Base-by-base conservation (phyloP, 1,284 basidiomycete species). In the Porodaedalea pini region DNA sequence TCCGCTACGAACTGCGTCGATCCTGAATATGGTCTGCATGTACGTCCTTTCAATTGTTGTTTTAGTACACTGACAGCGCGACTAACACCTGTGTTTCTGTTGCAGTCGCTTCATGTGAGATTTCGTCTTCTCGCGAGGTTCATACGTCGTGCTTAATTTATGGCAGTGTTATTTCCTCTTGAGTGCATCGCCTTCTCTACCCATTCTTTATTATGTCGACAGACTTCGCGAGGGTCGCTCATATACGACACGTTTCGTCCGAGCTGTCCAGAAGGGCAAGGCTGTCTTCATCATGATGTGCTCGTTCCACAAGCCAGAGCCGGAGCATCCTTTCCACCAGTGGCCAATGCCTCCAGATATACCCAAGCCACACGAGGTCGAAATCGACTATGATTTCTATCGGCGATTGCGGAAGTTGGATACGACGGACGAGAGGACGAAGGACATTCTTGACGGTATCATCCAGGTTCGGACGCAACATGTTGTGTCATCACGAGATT, bases 201-300 rank as follows among this genome's bases (percentile, higher is more conserved):
- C 92, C 10, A 90, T 97, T 63, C 78, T 94, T 45, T 97, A 94
- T 70, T 80, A 81, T 60, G 90, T 96, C 51, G 91, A 94, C 64
- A 78, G 85, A n/a, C 71, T 94, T n/a, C 85, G 93, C 17, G 82
- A 93, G 62, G 90, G 90, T 31, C 78, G 80, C 31, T 85, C 86
- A 17, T 92, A 91, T 67, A 73, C 78, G 40, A 88, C 90, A 19
- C 85, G 84, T 53, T 77, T 85, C 3, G 90, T 94, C 60, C 84
- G 84, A 67, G 88, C 88, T 1, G 75, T 78, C 32, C 94, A 98
- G 69, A 81, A 82, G 50, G 91, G 90, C 37, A 76, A 77, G 47
- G 79, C 81, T 43, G 82, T 97, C 62, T 97, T 96, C 71, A 80
- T 90, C 56, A 78, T 96, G 69, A 74, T 91, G 60, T 93, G 90